These are phyloP conservation scores for Ceratocystis eucalypticola DNA, from an alignment of 2,329 filamentous ascomycete genomes.

Conservation along the genomic window DNA sequence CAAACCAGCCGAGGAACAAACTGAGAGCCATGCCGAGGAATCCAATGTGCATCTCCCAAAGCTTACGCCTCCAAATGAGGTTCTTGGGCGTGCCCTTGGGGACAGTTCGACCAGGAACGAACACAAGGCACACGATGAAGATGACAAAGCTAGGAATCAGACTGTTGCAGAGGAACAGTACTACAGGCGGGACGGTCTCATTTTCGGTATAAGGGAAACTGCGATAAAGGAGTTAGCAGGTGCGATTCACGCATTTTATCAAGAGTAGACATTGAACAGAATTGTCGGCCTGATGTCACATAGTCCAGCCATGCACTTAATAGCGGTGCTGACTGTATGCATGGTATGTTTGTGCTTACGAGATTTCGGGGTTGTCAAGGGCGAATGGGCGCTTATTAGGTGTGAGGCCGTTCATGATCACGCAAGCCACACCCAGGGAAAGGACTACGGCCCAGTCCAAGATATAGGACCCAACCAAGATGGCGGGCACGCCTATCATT, in stretches of 20 bases:
- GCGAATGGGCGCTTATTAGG: conserved; percentile 61
- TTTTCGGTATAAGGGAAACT: conserved; percentile 56
- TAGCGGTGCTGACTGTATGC: not conserved
- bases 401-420: conserved; percentile 42
- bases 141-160: conserved; percentile 55
- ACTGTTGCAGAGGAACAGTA: conserved; percentile 51
- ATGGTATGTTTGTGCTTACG: conserved; percentile 16
- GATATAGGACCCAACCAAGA: conserved; percentile 49
- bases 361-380: conserved; percentile 56
- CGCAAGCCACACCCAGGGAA: conserved; percentile 43
- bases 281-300: not conserved
- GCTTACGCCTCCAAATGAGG: conserved; percentile 62
- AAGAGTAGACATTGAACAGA: not conserved
- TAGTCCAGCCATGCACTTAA: not conserved
- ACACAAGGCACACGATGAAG: conserved; percentile 49
- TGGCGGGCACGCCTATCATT: conserved; percentile 18
- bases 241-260: not conserved
- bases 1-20: conserved; percentile 58
- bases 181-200: conserved; percentile 59
- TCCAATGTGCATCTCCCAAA: conserved; percentile 83
- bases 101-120: conserved; percentile 61
- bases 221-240: not conserved
- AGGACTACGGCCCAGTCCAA: conserved; percentile 62
- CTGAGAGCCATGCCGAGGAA: conserved; percentile 70
- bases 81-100: conserved; percentile 46